Evolutionary conservation across 2,329 filamentous ascomycete genomes (phyloP).

Genomic region (Colletotrichum truncatum): DNA sequence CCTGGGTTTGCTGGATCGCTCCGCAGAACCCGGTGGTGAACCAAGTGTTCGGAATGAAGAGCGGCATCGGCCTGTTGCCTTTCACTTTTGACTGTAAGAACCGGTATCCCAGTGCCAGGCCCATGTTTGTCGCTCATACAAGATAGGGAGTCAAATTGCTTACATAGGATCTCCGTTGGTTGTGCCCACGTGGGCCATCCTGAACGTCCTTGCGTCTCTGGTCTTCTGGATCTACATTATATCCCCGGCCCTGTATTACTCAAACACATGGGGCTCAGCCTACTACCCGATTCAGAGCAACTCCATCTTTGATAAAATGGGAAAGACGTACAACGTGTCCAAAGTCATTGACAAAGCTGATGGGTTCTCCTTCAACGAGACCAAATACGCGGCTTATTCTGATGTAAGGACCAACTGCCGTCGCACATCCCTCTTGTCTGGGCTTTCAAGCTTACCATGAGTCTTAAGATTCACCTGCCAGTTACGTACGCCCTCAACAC

Average conservation of each 20-base stretch:
- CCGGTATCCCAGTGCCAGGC: conserved; percentile 24
- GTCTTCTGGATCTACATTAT: conserved; percentile 58
- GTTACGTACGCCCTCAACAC: conserved; percentile 53
- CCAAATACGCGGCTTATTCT: conserved; percentile 61
- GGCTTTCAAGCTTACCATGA: background rate
- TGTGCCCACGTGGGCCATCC: conserved; percentile 53
- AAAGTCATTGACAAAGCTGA: conserved; percentile 54
- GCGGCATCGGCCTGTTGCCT: conserved; percentile 68
- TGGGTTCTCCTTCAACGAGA: conserved; percentile 48
- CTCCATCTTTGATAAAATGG: conserved; percentile 64
- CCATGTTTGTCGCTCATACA: background rate
- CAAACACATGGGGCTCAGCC: conserved; percentile 59
- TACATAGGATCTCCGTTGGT: conserved; percentile 52
- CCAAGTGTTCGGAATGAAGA: conserved; percentile 67
- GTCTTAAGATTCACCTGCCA: conserved; percentile 52
- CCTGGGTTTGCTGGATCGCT: conserved; percentile 68
- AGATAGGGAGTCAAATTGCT: conserved; percentile 38
- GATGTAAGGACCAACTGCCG: conserved; percentile 43
- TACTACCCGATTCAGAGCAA: conserved; percentile 62
- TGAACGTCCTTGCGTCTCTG: conserved; percentile 56
- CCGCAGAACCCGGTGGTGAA: conserved; percentile 67
- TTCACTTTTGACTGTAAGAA: conserved; percentile 61
- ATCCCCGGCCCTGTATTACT: conserved; percentile 54
- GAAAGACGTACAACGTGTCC: conserved; percentile 55
- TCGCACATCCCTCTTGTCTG: background rate